Base-by-base conservation (phyloP, 768 basidiomycete species). In the Lactifluus subvellereus region DNA sequence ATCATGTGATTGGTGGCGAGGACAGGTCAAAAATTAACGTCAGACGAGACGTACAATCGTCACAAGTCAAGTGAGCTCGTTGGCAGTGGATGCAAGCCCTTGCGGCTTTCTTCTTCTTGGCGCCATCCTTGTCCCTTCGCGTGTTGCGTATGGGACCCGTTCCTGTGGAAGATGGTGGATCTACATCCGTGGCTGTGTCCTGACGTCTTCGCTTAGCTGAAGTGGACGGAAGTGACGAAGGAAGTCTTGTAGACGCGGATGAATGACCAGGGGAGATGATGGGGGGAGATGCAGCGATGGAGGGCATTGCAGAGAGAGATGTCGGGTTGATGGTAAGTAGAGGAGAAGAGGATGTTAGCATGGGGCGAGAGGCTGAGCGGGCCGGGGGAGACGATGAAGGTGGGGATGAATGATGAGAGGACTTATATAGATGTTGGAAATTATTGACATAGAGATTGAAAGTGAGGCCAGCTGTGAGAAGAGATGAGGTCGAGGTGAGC, bases 41-140 rank as follows among this genome's bases (percentile, higher is more conserved):
- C 27, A 40, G 27, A 38, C 27, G 14, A 69, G 42, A 84, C 91
- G 73, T 71, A 97, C 96, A 86, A 71, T 98, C 96, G 74, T 98
- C 95, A 74, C 96, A 98, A n/a, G 96, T 98, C 68, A 98, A 78
- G 75, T 98, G 96, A 2, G 94, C 94, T 74, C 94, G 96, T 76
- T 98, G 95, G 74, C 96, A 98, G 69, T 93, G 91, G 66, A 91
- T 88, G 72, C 96, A 98, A 53, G 96, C 96, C 52, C 94, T 84
- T 69, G 84, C 91, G 0, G 94, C 93, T 75, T 95, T 94, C 82
- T 94, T 95, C 83, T 94, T 95, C 83, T 90, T 93, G 37, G 88
- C 89, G 1, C 85, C 85, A 59, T 89, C 87, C 72, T 82, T 72
- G 69, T 86, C 88, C 67, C 82, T 79, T 8, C 75, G 74, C 13